phyloP scores from a whole-genome alignment of 306 rosid species.

The Pterocarpus macrocarpus region DNA sequence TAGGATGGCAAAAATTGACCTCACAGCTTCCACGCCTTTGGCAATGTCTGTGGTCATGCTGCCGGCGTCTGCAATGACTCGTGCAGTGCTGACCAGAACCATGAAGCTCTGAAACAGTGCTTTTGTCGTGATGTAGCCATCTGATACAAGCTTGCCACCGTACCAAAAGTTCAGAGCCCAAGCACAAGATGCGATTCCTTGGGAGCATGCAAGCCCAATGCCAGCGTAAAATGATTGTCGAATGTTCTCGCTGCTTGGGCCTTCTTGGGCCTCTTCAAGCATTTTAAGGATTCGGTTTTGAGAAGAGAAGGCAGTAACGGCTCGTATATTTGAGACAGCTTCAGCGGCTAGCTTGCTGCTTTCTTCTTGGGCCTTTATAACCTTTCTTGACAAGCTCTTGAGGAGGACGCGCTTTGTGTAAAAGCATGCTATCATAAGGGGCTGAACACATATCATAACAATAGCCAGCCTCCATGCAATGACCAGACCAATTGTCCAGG shows the following conservation, averaged over 20 bases:
- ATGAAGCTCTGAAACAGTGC: conserved; percentile 44
- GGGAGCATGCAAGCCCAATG: conserved; percentile 51
- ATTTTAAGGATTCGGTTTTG: conserved; percentile 51
- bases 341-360: conserved; percentile 60
- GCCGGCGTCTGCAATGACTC: conserved; percentile 71
- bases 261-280: conserved; percentile 51
- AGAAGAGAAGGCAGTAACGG: conserved; percentile 61
- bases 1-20: conserved; percentile 45
- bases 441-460: conserved; percentile 57
- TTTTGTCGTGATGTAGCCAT: conserved; percentile 39
- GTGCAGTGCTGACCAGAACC: conserved; percentile 52
- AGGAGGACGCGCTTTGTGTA: conserved; percentile 56
- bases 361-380: conserved; percentile 52
- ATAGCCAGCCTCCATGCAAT: conserved; percentile 63
- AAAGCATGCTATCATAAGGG: conserved; percentile 50
- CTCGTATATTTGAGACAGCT: conserved; percentile 58
- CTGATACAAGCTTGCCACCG: conserved; percentile 52
- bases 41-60: conserved; percentile 72
- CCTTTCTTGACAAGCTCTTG: conserved; percentile 51
- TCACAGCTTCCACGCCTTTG: conserved; percentile 48
- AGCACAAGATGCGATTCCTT: conserved; percentile 34
- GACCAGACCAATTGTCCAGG: conserved; percentile 60
- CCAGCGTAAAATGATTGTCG: conserved; percentile 59
- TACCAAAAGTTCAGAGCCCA: conserved; percentile 56
- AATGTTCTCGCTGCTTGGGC: conserved; percentile 48